Percentiles rank a stretch among this genome's conserved stretches.
These are phyloP conservation scores for Kokia cookei DNA, from an alignment of 441 rosid species.

Conservation along the genomic window DNA sequence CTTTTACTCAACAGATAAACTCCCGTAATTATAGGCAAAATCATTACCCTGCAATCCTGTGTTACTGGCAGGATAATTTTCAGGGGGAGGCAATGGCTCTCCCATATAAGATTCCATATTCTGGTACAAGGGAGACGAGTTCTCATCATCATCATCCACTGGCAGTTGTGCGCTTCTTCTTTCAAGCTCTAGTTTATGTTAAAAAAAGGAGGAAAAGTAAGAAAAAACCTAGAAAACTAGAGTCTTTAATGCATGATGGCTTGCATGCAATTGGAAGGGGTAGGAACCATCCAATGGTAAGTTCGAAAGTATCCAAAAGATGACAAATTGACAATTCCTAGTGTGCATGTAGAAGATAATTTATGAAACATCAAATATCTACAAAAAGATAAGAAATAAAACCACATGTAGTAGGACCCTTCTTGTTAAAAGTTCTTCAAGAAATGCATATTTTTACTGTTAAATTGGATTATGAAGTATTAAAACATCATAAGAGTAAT, in stretches of 20 bases:
- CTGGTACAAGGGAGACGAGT: conserved; percentile 22
- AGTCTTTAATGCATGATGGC: not conserved
- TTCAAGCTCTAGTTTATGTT: conserved; percentile 39
- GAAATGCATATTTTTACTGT: not conserved
- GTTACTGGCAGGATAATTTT: conserved; percentile 46
- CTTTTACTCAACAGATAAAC: conserved; percentile 50
- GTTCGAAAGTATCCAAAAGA: not conserved
- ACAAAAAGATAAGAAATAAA: not conserved
- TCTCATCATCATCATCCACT: conserved; percentile 31
- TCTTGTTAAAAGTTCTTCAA: not conserved
- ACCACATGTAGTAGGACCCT: not conserved
- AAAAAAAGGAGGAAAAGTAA: not conserved
- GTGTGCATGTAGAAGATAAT: not conserved
- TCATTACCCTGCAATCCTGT: conserved; percentile 25
- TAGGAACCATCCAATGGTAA: not conserved
- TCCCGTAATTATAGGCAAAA: conserved; percentile 27
- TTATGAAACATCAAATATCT: not conserved
- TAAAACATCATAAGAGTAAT: not conserved
- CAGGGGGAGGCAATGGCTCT: conserved; percentile 55
- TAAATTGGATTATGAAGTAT: not conserved
- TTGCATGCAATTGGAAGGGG: not conserved
- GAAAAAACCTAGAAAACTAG: not conserved
- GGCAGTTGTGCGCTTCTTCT: conserved; percentile 24
- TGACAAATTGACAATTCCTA: not conserved
- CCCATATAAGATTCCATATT: conserved; percentile 50